These are phyloP conservation scores for Saraca asoca DNA, from an alignment of 331 rosid species.

Conservation along the genomic window DNA sequence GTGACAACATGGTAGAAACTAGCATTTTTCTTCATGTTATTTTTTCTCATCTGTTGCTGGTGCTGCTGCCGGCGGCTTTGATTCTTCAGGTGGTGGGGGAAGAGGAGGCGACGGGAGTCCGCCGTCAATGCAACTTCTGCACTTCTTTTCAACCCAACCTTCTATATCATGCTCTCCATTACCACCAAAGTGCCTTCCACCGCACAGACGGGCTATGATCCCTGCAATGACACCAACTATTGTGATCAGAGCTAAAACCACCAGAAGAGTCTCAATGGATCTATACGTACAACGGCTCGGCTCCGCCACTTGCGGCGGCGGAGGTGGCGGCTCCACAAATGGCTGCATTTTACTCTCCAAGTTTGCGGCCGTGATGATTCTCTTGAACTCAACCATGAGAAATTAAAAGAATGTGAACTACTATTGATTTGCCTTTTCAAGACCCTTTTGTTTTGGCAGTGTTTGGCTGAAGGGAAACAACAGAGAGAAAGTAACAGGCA, in stretches of 20 bases:
- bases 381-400: constrained; percentile 22
- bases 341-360: constrained; percentile 52
- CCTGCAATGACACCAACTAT: constrained; percentile 75
- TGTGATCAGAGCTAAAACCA: constrained; percentile 78
- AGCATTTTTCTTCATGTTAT: constrained; percentile 11
- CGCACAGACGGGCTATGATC: constrained; percentile 70
- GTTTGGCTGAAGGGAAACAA: neutral
- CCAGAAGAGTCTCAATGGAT: constrained; percentile 82
- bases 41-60: constrained; percentile 42
- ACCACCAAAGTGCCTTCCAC: constrained; percentile 73
- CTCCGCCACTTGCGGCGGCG: constrained; percentile 44
- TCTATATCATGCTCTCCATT: constrained; percentile 76
- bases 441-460: neutral
- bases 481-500: neutral
- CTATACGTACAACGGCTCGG: constrained; percentile 47
- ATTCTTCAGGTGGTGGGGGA: constrained; percentile 33
- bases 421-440: constrained; percentile 15
- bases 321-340: constrained; percentile 44
- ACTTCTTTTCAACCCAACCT: constrained; percentile 83
- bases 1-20: too few relatives aligned
- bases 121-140: constrained; percentile 80
- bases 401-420: constrained; percentile 18
- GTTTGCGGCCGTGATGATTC: constrained; percentile 37
- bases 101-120: constrained; percentile 47
- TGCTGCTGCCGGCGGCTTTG: constrained; percentile 42